Evolutionary conservation across 2,329 filamentous ascomycete genomes (phyloP), one percentile per base, ranked within the genome.

Genomic region (Cryphonectria parasitica): DNA sequence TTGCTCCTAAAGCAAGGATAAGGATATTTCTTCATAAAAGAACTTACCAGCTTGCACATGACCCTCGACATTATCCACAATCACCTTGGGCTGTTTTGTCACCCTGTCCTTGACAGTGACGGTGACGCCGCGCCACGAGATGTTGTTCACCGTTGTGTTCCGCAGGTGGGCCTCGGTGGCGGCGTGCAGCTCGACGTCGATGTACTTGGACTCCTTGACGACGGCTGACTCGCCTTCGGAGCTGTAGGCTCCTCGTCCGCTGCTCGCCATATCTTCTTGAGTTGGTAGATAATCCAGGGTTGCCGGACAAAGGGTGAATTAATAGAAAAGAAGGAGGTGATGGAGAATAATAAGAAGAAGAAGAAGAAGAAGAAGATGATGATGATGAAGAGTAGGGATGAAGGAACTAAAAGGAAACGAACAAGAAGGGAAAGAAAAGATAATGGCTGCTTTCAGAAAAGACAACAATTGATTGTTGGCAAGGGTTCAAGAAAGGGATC

Each of bases 51-150:
- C 89, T 78, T 89, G 82, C 61, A 92, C 87, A 66, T 88, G 80
- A 15, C 92, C 92, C 75, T 86, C 85, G 64, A 91, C 86, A 74
- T 87, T 82, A 43, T 87, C 84, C 5, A 95, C 84, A 70, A 95
- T 89, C 25, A 85, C 83, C 74, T 89, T 88, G 1, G 87, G 84
- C 73, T 88, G 77, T 75, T 91, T 90, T 0, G 90, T 90, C 73
- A 88, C 83, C 6, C 95, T 84, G 78, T 95, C 91, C 75, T 92
- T 92, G 74, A 95, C 91, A 0, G 86, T 90, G 64, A 95, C 92
- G 0, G 85, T 89, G 66, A 94, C 82, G 68, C 86, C 83, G 63
- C 84, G 82, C 92, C 92, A 95, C 3, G 87, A 84, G 74, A 94
- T 88, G 75, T 80, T 88, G 39, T 85, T 82, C 56, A 95, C 88